Evolutionary conservation across 768 basidiomycete species (phyloP), one percentile per base, ranked within the genome.

Genomic region (Suillus paluster): DNA sequence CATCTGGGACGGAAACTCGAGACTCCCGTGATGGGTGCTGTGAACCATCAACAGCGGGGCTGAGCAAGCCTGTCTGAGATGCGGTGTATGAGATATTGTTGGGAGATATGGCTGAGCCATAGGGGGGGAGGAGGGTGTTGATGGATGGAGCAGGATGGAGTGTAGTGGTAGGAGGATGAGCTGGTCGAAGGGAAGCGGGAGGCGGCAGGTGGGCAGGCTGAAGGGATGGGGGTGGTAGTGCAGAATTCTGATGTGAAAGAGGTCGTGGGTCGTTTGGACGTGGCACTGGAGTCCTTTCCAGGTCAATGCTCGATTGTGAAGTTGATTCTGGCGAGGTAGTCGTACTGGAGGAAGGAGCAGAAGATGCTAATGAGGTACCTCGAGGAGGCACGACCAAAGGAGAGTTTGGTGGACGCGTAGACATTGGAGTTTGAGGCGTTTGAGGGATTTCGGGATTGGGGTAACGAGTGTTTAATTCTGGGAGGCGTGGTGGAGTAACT

Each of bases 1-100:
- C 92, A 59, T 92, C 90, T 1, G 92, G 89, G 41, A 92, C 79
- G 38, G 88, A 85, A 55, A 89, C 84, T 25, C 83, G 82, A 10
- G 90, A 92, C 56, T 88, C 88, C 59, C 88, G 83, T n/a, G 84
- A 83, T 19, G 79, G 66, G 6, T 76, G 71, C n/a, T 72, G 71
- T 23, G 74, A 72, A 63, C 70, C 69, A 69, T 79, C 74, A 21
- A 71, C 64, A 45, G 66, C 71, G 41, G 66, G 72, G 52, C 60
- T 71, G 44, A 68, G 70, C 36, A 64, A 62, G 36, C 53, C 58
- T 17, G 66, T 60, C 50, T 34, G 42, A 21, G 59, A 60, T 34
- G 60, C 56, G 73, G 67, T 52, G 60, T 58, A 54, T 64, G 71
- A 23, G 59, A 68, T 17, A 38, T 62, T 52, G 62, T 46, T 54